These are phyloP conservation scores for Spinellus fusiger DNA, from an alignment of 192 early-diverging fungal genomes.

Conservation along the genomic window DNA sequence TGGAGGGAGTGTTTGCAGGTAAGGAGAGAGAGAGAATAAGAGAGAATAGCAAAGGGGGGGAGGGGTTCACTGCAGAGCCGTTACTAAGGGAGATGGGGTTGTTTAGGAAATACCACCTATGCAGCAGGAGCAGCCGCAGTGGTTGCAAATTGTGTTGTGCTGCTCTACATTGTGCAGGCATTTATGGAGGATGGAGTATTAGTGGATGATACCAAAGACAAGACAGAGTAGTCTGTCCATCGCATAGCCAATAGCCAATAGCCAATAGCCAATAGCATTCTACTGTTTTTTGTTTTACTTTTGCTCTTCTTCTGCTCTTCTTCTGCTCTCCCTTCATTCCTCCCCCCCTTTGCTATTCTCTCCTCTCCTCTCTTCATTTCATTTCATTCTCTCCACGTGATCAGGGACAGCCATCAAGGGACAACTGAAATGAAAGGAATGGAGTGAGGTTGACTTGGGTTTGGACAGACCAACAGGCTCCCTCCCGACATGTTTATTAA, in stretches of 20 bases:
- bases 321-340: background rate
- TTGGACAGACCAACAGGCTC: too few species aligned
- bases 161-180: conserved; percentile 39
- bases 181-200: conserved; percentile 32
- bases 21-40: too few species aligned
- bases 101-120: conserved; percentile 45
- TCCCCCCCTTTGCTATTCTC: too few species aligned
- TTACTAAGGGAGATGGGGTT: too few species aligned
- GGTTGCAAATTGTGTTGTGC: conserved; percentile 42
- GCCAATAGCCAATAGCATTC: background rate
- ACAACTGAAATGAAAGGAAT: too few species aligned
- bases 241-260: background rate
- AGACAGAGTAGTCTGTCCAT: background rate
- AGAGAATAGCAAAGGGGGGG: too few species aligned
- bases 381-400: too few species aligned
- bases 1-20: conserved; percentile 41
- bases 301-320: background rate
- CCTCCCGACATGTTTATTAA: background rate
- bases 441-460: too few species aligned
- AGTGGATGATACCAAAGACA: background rate
- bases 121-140: conserved; percentile 44
- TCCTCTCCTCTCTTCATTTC: too few species aligned
- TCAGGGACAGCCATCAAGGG: too few species aligned
- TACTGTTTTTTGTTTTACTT: background rate
- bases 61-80: background rate